Conservation (phyloP, 176 grass and related monocot genomes). For the Areca catechu region DNA sequence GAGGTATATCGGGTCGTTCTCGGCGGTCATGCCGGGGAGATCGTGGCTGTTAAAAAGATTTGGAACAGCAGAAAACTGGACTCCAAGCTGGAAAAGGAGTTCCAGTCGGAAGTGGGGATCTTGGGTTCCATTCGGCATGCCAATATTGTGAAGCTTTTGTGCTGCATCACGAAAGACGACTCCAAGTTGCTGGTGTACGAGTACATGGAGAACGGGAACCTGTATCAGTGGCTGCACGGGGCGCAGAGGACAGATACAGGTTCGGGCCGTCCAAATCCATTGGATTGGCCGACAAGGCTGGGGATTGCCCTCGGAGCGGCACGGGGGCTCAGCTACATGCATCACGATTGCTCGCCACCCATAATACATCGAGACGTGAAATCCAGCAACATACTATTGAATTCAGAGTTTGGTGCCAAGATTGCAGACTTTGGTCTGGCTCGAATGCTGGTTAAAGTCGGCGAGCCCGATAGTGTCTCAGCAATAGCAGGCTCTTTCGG, state of each 20-base stretch:
- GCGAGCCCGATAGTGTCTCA: constrained; percentile 50
- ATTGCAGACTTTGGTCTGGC: constrained; percentile 81
- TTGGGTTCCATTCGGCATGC: constrained; percentile 62
- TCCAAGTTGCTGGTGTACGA: constrained; percentile 67
- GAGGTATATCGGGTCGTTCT: constrained; percentile 58
- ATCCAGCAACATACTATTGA: constrained; percentile 79
- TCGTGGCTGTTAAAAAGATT: constrained; percentile 73
- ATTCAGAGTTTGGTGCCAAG: constrained; percentile 50
- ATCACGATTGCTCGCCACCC: constrained; percentile 43
- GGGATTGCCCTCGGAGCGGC: constrained; percentile 48
- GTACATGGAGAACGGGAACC: constrained; percentile 81
- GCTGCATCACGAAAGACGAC: constrained; percentile 51
- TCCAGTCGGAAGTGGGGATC: constrained; percentile 64
- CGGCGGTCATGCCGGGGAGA: background rate
- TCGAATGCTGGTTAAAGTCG: constrained; percentile 43
- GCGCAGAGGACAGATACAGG: constrained; percentile 10
- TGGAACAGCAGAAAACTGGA: constrained; percentile 30
- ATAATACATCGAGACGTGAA: constrained; percentile 84
- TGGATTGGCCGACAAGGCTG: constrained; percentile 60
- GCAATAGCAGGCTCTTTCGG: constrained; percentile 62
- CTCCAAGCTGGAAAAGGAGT: constrained; percentile 28
- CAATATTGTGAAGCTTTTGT: constrained; percentile 84
- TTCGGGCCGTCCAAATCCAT: constrained; percentile 10
- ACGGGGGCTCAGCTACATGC: constrained; percentile 75
- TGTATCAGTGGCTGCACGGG: constrained; percentile 62